A percentile compares a stretch with the other conserved stretches of the same genome.
Evolutionary conservation across 108 stramenopile genomes (phyloP).

Genomic region (Discostella pseudostelligera): DNA sequence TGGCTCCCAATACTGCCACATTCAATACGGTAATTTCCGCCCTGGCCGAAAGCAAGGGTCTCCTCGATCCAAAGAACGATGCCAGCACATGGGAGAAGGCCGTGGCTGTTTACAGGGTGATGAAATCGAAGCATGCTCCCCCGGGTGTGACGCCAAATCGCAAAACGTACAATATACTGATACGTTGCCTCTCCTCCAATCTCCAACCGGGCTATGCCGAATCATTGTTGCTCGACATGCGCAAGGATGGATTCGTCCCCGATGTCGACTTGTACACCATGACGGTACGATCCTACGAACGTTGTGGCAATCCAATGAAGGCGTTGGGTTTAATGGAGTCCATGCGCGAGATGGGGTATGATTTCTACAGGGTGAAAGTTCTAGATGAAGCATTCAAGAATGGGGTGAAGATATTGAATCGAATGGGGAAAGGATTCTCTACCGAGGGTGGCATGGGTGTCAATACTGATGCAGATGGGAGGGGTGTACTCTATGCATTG

Average conservation of each 20-base stretch:
- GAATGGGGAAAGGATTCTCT: constrained; percentile 52
- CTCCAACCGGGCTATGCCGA: constrained; percentile 63
- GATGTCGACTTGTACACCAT: constrained; percentile 80
- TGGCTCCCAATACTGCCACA: constrained; percentile 75
- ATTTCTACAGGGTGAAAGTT: constrained; percentile 74
- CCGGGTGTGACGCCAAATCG: constrained; percentile 55
- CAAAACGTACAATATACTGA: constrained; percentile 74
- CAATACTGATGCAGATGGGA: background rate
- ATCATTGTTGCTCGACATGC: constrained; percentile 66
- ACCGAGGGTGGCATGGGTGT: background rate
- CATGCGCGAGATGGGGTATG: constrained; percentile 76
- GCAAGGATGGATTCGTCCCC: constrained; percentile 64
- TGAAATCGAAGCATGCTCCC: constrained; percentile 51
- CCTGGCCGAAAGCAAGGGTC: constrained; percentile 47
- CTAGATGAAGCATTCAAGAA: constrained; percentile 77
- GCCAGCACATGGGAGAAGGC: constrained; percentile 52
- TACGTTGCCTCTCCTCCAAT: constrained; percentile 59
- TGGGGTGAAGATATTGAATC: constrained; percentile 64
- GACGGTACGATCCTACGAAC: constrained; percentile 75
- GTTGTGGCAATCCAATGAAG: constrained; percentile 68
- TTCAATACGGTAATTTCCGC: constrained; percentile 80
- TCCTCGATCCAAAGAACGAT: constrained; percentile 13
- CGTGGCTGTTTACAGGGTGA: constrained; percentile 62
- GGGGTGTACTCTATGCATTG: constrained; percentile 7
- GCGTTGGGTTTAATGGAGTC: constrained; percentile 77